Evolutionary conservation across 495 filamentous ascomycete species (phyloP), one percentile per base, ranked within the genome.

Genomic region (Tricharina praecox): DNA sequence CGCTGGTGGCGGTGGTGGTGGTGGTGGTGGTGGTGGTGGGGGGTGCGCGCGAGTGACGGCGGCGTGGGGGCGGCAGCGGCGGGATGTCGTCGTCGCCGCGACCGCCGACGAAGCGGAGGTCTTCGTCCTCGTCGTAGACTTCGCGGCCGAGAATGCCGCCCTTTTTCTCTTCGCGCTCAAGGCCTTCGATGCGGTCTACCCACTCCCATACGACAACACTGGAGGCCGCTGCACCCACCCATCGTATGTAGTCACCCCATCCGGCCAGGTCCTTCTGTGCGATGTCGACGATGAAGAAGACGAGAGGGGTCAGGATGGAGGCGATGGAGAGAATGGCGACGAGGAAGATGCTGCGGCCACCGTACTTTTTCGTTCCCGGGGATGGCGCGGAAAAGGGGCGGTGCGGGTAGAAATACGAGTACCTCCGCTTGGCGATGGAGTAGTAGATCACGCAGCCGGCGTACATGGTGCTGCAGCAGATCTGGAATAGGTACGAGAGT

Each of bases 191-290:
- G n/a, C 92, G 73, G 62, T 97, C 90, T 15, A 97, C 90, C 90
- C 90, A 97, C 63, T 97, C 90, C 90, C 90, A 97, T 1, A 97
- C 90, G 13, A 96, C 81, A 16, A 95, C 90, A 65, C 86, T 94
- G 5, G 90, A 92, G 1, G 86, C 85, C 0, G 87, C 86, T 0
- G 92, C 90, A 24, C 90, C 92, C 35, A 96, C 92, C 90, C 92
- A 97, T 55, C 90, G 70, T 43, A 96, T 85, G 57, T 95, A 97
- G 51, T 92, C 90, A 55, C 90, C 92, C 90, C 90, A 97, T 13
- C 85, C 86, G 23, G 83, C 84, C 39, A 94, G 77, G 38, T 81
- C 75, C 8, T 84, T 79, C 53, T 87, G 78, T 10, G 82, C 78
- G 35, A 97, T 88, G 62, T 97, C 90, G 55, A 93, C 64, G 35